Conservation (phyloP, 192 early-diverging fungal species). For the Podila horticola region DNA sequence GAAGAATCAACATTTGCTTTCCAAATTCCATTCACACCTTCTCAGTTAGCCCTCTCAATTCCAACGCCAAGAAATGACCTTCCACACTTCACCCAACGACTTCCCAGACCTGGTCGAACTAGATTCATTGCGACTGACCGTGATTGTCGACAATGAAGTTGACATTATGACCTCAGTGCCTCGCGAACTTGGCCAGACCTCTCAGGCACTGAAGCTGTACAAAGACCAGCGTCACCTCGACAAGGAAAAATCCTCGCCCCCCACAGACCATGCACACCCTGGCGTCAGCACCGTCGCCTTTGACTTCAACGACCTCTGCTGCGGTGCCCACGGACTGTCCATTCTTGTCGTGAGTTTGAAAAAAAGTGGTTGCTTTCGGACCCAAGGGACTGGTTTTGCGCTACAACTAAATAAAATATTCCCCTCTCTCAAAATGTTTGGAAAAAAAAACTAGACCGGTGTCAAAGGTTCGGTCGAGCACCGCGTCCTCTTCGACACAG, state of each 20-base stretch:
- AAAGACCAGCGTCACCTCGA: constrained; percentile 25
- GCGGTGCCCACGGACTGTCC: constrained; percentile 50
- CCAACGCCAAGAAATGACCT: background rate
- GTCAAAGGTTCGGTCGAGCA: constrained; percentile 28
- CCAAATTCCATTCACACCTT: background rate
- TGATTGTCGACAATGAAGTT: constrained; percentile 52
- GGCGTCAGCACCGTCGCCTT: constrained; percentile 19
- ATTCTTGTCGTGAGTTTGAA: constrained; percentile 38
- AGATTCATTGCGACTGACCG: constrained; percentile 33
- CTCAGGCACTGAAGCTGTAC: constrained; percentile 19
- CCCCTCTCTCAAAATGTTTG: background rate
- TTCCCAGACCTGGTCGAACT: constrained; percentile 44
- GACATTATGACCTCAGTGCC: constrained; percentile 43
- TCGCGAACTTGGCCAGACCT: constrained; percentile 21
- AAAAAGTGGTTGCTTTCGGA: background rate
- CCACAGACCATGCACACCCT: background rate
- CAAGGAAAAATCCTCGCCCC: constrained; percentile 16
- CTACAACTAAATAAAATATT: background rate
- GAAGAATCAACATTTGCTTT: too few species aligned
- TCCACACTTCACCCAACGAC: background rate
- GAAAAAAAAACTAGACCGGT: constrained; percentile 22
- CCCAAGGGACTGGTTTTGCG: background rate
- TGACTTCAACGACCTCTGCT: constrained; percentile 43
- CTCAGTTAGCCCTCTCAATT: background rate
- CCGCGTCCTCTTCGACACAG: constrained; percentile 45